phyloP scores from a whole-genome alignment of 352 stramenopile genomes.

The Globisporangium canariense region DNA sequence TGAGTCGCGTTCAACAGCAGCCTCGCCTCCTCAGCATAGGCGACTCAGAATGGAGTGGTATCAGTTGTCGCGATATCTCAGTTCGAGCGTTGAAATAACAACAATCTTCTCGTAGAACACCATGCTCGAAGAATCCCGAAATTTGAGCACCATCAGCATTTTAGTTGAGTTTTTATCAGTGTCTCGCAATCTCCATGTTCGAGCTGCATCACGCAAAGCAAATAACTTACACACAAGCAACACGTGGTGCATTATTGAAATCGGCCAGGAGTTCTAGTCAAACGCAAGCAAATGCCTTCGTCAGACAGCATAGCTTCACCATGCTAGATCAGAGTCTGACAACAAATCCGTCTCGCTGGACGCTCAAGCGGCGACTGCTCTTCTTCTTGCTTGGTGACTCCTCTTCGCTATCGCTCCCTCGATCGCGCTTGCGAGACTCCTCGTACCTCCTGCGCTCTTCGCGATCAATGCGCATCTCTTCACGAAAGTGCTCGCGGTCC shows the following conservation, averaged over 20 bases:
- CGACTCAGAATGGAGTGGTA: neutral
- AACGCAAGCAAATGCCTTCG: neutral
- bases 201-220: neutral
- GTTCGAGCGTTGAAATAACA: neutral
- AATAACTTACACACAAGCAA: neutral
- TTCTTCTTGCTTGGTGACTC: constrained; percentile 4
- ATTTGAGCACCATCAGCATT: too few species aligned
- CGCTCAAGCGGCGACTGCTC: constrained; percentile 9
- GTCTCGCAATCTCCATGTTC: neutral
- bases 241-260: neutral
- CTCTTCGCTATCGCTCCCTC: neutral
- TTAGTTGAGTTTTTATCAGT: too few species aligned
- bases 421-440: neutral
- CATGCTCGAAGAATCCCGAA: too few species aligned
- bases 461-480: constrained; percentile 12
- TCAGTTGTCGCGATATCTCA: constrained; percentile 4
- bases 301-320: neutral
- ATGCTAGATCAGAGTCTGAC: constrained; percentile 11
- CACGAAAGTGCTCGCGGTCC: constrained; percentile 6
- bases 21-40: neutral
- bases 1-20: neutral
- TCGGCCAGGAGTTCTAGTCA: neutral
- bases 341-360: constrained; percentile 15
- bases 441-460: constrained; percentile 1
- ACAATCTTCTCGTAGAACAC: neutral